Percentiles rank a stretch among this genome's conserved stretches.
phyloP scores from a whole-genome alignment of 345 rosid genomes.

The Linum lewisii region DNA sequence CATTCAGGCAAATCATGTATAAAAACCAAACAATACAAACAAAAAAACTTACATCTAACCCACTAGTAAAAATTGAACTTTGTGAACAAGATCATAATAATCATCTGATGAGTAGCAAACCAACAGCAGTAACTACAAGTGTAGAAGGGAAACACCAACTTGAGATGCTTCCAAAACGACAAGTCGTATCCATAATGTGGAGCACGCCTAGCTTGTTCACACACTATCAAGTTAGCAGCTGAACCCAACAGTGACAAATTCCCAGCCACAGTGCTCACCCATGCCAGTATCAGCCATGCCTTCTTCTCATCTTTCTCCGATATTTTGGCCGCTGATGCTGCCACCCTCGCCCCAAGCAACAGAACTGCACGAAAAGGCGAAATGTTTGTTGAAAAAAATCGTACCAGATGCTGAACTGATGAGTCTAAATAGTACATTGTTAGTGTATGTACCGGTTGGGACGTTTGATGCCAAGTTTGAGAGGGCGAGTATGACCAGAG shows the following conservation, averaged over 20 bases:
- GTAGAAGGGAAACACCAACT: conserved; percentile 78
- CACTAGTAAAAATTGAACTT: no score
- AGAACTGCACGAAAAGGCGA: conserved; percentile 40
- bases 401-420: not conserved
- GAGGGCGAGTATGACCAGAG: conserved; percentile 49
- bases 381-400: conserved; percentile 1
- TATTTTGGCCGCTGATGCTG: conserved; percentile 55
- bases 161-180: conserved; percentile 64
- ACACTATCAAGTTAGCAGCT: conserved; percentile 80
- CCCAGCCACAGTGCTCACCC: conserved; percentile 86
- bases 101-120: conserved; percentile 44
- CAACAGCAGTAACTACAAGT: conserved; percentile 51
- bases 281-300: conserved; percentile 74
- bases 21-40: no score
- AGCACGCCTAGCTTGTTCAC: conserved; percentile 71
- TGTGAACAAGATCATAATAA: not conserved
- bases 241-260: conserved; percentile 79
- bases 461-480: conserved; percentile 84
- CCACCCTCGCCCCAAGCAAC: conserved; percentile 60
- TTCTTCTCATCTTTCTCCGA: conserved; percentile 53
- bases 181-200: conserved; percentile 39
- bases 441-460: conserved; percentile 50
- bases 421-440: not conserved
- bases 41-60: no score
- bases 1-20: no score